Conservation (phyloP, 306 rosid genomes). For the Crataegus laevigata region DNA sequence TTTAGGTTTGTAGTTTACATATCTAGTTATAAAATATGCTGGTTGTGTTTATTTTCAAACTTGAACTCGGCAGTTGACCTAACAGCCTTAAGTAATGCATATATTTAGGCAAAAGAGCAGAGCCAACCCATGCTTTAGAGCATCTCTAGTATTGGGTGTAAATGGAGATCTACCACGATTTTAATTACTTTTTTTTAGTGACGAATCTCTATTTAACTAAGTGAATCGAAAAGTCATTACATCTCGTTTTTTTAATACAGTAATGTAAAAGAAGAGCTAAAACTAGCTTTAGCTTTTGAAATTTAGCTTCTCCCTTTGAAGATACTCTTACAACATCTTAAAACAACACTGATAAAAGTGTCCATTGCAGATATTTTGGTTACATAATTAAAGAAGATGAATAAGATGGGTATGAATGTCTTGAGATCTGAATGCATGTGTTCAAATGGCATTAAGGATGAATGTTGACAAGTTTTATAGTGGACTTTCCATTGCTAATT, state of each 20-base stretch:
- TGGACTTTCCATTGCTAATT: neutral
- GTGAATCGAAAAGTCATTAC: too few relatives aligned
- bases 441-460: neutral
- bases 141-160: neutral
- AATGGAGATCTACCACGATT: too few relatives aligned
- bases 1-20: neutral
- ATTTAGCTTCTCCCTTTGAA: too few relatives aligned
- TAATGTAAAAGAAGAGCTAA: neutral
- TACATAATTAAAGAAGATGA: neutral
- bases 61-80: neutral
- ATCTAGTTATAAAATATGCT: neutral
- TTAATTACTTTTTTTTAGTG: too few relatives aligned
- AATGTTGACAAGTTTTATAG: neutral
- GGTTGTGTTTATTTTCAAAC: neutral
- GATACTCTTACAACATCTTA: too few relatives aligned
- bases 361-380: neutral
- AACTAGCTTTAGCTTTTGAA: too few relatives aligned
- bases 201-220: neutral
- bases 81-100: neutral
- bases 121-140: neutral
- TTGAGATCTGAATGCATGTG: neutral
- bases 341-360: neutral
- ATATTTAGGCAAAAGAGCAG: neutral
- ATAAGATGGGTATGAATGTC: neutral
- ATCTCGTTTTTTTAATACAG: neutral